Base-by-base conservation (phyloP, 176 grass and related monocot species). In the Calamus simplicifolius region DNA sequence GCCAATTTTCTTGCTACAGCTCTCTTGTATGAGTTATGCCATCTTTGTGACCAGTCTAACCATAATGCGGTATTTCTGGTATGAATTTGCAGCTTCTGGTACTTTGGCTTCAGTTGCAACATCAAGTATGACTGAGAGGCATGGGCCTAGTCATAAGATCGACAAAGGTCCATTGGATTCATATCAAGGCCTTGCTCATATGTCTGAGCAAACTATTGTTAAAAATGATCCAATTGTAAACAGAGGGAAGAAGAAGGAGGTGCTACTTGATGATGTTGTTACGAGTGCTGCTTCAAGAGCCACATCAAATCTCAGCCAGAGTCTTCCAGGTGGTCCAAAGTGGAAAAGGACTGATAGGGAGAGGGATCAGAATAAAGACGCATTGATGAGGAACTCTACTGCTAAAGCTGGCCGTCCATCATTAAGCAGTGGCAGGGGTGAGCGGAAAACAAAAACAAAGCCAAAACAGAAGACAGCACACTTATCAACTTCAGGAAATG, bases 401-500 rank as follows among this genome's bases (percentile, higher is more conserved):
- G 49, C 67, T 43, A 95, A 81, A 70, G 74, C 67, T 59, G 80
- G 85, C n/a, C 85, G 77, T 18, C 80, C 76, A 8, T 85, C 90
- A 15, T 80, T 79, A 76, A 75, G 85, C 58, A 66, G 82, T 35
- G 70, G 75, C 25, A 89, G 82, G 70, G 88, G 79, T 2, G 90
- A 95, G 35, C 73, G 77, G 5, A 95, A 89, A 75, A 78, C 76
- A 16, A 95, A 95, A 76, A 67, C 77, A 57, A 95, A 89, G 53
- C 73, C 77, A 4, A 95, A 89, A 78, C 90, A 95, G 63, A 89
- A 89, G 67, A 69, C 86, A 52, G 76, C 69, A 0, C 76, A 95
- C 27, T 58, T 95, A 77, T 95, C 90, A 50, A 73, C 75, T n/a
- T 82, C 89, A 25, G 74, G 84, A 57, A 81, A 81, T 27, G 89